Evolutionary conservation across 257 asterid genomes (phyloP), one percentile per base, ranked within the genome.

Genomic region (Lantana camara): DNA sequence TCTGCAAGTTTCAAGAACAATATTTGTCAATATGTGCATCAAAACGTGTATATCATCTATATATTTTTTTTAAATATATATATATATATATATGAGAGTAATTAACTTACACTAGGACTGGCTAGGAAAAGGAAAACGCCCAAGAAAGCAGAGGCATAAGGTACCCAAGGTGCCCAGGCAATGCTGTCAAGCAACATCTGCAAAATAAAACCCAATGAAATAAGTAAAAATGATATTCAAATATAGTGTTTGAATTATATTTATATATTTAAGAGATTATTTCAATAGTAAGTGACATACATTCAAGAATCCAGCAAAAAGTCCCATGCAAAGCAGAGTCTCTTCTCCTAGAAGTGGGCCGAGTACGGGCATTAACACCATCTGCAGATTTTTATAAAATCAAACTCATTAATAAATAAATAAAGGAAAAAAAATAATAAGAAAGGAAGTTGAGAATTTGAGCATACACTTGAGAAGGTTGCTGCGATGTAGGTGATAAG

Each of bases 161-260:
- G 91, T 71, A 92, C 95, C 94, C 94, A 87, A 13, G 87, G 83
- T 11, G 91, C 68, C 95, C 97, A 89, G 0, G 97, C 94, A 49
- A 87, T 77, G 82, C 97, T 89, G 89, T 83, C 75, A 34, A 89
- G 85, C 24, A 89, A 38, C 85, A 87, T 74, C 97, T 89, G 94
- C 85, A 85, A 23, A 62, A n/a, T n/a, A n/a, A 63, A 32, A 47
- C 27, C 58, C 4, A 14, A 13, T 35, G 21, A 63, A 66, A 64
- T 11, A 52, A 42, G 7, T 30, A 30, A 30, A 3, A 30, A 30
- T 7, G 7, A 30, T 12, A 12, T 13, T 30, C 3, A 54, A 32
- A 37, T 48, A n/a, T n/a, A n/a, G n/a, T n/a, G n/a, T n/a, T n/a
- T n/a, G n/a, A n/a, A n/a, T n/a, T n/a, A n/a, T n/a, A n/a, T n/a